Base-by-base conservation (phyloP, 371 early-diverging fungal species). In the Umbelopsis sp. region DNA sequence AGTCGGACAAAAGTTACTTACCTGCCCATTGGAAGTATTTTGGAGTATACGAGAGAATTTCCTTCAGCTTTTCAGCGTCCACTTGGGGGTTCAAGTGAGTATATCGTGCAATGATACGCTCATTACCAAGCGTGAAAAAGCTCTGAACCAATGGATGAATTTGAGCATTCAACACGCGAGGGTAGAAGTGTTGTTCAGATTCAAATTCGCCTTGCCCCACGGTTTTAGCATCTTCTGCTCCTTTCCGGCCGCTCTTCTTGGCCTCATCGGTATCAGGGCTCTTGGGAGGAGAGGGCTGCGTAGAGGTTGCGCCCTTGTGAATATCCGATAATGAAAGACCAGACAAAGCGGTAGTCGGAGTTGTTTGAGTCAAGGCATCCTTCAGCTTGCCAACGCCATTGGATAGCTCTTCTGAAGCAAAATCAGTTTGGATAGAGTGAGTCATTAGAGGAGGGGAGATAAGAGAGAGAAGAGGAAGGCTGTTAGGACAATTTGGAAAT, bases 21-120 rank as follows among this genome's bases (percentile, higher is more conserved):
- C 95, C 96, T 67, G 95, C 97, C 97, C 97, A 95, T 70, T 90
- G 90, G 72, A 96, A 95, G 73, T 93, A 90, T 69, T 88, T 91
- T 22, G 97, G 94, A 51, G 77, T 74, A 78, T 95, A 95, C 29
- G 78, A 79, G 20, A 96, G 78, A 45, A 91, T 79, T 38, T 87
- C 80, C 50, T 86, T 82, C 41, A 96, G 77, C 12, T 77, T 81
- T 8, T 88, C 86, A 25, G 80, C 76, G 65, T 93, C 83, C 63
- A 95, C 92, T 70, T 88, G 91, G 16, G 97, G 97, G 71, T 96
- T 96, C 74, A 96, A 74, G 73, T 96, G 97, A 35, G 92, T 91
- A 74, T 94, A 96, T 41, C 97, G 81, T 8, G 94, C 92, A 69
- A 96, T 87, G 69, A 96, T 95, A 22, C 97, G 84, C 67, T 95